These are phyloP conservation scores for Nidula niveotomentosa DNA, from an alignment of 1,284 basidiomycete genomes.

Conservation along the genomic window DNA sequence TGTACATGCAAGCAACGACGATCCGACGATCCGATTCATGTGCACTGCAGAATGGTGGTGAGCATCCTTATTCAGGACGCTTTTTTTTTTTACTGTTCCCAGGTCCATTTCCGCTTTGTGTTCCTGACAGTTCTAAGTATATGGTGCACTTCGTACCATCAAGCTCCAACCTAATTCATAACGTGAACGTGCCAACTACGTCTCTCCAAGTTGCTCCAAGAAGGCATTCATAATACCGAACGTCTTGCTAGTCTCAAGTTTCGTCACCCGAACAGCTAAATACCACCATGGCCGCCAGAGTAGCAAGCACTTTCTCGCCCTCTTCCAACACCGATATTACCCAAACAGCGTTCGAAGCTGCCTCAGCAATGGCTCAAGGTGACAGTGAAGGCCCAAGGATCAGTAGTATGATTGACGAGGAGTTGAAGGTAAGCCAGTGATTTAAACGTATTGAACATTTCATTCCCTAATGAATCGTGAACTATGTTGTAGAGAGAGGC, in stretches of 20 bases:
- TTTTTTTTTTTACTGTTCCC: background rate
- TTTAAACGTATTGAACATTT: background rate
- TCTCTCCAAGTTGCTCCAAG: no score
- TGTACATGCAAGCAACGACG: background rate
- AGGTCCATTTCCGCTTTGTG: background rate
- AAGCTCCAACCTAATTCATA: background rate
- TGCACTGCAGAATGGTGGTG: no score
- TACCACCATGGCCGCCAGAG: no score
- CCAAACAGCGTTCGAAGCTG: background rate
- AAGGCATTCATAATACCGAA: no score
- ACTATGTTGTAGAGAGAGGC: conserved; percentile 49
- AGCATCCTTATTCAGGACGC: background rate
- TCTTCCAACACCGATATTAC: no score
- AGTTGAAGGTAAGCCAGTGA: conserved; percentile 51
- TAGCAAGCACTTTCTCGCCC: no score
- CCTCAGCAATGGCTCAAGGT: background rate
- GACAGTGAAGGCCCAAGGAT: conserved; percentile 17
- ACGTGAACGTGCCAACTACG: no score
- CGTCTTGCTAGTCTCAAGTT: no score
- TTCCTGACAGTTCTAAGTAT: background rate
- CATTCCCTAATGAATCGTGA: conserved; percentile 1
- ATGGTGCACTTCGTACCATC: background rate
- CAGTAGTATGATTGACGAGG: conserved; percentile 70
- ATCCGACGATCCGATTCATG: background rate
- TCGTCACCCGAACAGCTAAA: no score